These are phyloP conservation scores for Astragalus membranaceus DNA, from an alignment of 306 rosid genomes.

Conservation along the genomic window DNA sequence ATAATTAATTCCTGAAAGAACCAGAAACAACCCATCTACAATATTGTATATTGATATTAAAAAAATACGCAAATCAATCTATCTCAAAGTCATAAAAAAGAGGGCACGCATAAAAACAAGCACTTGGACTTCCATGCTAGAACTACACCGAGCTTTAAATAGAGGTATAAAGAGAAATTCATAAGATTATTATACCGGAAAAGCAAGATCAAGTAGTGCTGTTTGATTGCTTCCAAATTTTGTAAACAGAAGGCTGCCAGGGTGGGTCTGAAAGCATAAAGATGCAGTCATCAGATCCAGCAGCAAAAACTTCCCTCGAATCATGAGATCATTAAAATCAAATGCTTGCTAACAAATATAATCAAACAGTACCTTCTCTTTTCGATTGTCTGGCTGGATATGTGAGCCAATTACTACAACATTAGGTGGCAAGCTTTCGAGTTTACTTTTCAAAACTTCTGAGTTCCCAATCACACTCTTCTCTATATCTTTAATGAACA, in stretches of 20 bases:
- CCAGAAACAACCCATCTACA: background rate
- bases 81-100: conserved; percentile 9
- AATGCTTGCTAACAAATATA: conserved; percentile 11
- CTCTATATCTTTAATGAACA: conserved; percentile 90
- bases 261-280: conserved; percentile 58
- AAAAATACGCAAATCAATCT: background rate
- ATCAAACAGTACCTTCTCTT: conserved; percentile 69
- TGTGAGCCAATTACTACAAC: conserved; percentile 88
- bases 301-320: background rate
- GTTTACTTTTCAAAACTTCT: conserved; percentile 66
- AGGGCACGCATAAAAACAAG: background rate
- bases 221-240: conserved; percentile 92
- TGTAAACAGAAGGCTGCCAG: conserved; percentile 91
- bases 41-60: background rate
- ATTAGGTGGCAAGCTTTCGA: conserved; percentile 66
- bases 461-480: conserved; percentile 68
- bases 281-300: conserved; percentile 3
- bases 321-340: background rate
- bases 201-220: conserved; percentile 93
- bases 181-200: conserved; percentile 58
- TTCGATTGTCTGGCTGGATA: conserved; percentile 73
- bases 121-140: background rate
- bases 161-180: background rate
- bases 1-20: conserved; percentile 14
- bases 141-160: conserved; percentile 1